Conservation (phyloP, 1,139 yeast genomes). For the Blastobotrys proliferans region DNA sequence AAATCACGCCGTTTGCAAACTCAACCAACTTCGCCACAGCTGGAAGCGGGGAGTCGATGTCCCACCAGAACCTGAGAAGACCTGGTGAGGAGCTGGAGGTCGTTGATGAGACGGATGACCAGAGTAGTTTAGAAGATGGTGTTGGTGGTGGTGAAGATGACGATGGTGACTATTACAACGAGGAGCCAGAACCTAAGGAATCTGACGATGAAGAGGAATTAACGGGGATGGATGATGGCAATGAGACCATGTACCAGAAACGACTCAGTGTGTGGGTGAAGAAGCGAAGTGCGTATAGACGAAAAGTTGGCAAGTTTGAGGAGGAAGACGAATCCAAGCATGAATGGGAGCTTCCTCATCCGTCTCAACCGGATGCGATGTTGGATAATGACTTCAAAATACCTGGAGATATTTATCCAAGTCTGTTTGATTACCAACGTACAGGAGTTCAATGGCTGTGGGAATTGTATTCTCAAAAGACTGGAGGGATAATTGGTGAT, state of each 20-base stretch:
- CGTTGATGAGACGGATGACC: slow-evolving; percentile 21
- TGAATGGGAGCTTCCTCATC: slow-evolving; percentile 76
- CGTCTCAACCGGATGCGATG: slow-evolving; percentile 67
- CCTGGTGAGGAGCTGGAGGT: slow-evolving; percentile 41
- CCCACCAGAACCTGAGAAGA: slow-evolving; percentile 43
- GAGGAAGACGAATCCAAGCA: slow-evolving; percentile 35
- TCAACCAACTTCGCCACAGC: slow-evolving; percentile 46
- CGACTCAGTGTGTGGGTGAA: slow-evolving; percentile 59
- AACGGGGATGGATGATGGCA: slow-evolving; percentile 72
- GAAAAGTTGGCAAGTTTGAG: slow-evolving; percentile 19
- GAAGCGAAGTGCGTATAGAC: slow-evolving; percentile 33
- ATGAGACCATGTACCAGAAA: slow-evolving; percentile 55
- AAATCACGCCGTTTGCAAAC: slow-evolving; percentile 89
- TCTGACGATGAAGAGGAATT: slow-evolving; percentile 29
- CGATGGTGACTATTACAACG: slow-evolving; percentile 15
- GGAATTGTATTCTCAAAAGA: slow-evolving; percentile 77
- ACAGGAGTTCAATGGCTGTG: slow-evolving; percentile 75
- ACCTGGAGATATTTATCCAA: slow-evolving; percentile 88
- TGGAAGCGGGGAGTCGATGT: slow-evolving; percentile 17
- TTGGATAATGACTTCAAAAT: slow-evolving; percentile 64
- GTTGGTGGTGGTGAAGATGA: slow-evolving; percentile 9
- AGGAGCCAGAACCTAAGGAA: slow-evolving; percentile 24
- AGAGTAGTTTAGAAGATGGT: slow-evolving; percentile 4
- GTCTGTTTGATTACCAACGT: slow-evolving; percentile 86
- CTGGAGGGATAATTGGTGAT: slow-evolving; percentile 95